phyloP scores from a whole-genome alignment of 2,329 filamentous ascomycete genomes.

The Neodidymelliopsis sp. region DNA sequence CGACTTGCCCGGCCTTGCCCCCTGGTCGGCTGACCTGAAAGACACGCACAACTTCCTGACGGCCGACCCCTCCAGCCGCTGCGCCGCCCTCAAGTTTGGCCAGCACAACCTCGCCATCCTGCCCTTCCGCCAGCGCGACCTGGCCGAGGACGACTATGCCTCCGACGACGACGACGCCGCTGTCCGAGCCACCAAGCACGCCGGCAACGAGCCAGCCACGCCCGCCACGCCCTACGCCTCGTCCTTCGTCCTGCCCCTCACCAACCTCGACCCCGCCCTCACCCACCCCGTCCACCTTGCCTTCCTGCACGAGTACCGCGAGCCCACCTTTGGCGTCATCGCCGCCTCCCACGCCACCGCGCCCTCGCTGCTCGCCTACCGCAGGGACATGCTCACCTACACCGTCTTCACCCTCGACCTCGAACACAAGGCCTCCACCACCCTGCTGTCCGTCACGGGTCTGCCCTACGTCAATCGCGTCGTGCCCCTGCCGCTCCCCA shows the following conservation, averaged over 20 bases:
- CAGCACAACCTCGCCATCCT: conserved; percentile 88
- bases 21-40: conserved; percentile 79
- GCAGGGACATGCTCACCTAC: conserved; percentile 86
- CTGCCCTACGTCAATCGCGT: conserved; percentile 86
- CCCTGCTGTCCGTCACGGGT: conserved; percentile 83
- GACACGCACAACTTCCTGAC: conserved; percentile 82
- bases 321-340: conserved; percentile 95
- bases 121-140: conserved; percentile 85
- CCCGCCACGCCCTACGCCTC: conserved; percentile 77
- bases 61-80: conserved; percentile 90
- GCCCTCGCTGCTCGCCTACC: conserved; percentile 73
- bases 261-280: conserved; percentile 84
- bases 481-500: conserved; percentile 80
- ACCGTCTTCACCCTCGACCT: conserved; percentile 95
- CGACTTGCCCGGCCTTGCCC: conserved; percentile 76
- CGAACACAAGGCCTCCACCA: conserved; percentile 90
- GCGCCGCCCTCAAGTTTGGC: conserved; percentile 93
- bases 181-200: conserved; percentile 40
- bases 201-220: conserved; percentile 45
- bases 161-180: conserved; percentile 72
- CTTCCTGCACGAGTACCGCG: conserved; percentile 95
- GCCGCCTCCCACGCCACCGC: conserved; percentile 79
- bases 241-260: conserved; percentile 92
- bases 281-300: conserved; percentile 89
- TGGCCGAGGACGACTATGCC: conserved; percentile 92